Conservation (phyloP, 106 monocot species). For the Iris macrosiphon region DNA sequence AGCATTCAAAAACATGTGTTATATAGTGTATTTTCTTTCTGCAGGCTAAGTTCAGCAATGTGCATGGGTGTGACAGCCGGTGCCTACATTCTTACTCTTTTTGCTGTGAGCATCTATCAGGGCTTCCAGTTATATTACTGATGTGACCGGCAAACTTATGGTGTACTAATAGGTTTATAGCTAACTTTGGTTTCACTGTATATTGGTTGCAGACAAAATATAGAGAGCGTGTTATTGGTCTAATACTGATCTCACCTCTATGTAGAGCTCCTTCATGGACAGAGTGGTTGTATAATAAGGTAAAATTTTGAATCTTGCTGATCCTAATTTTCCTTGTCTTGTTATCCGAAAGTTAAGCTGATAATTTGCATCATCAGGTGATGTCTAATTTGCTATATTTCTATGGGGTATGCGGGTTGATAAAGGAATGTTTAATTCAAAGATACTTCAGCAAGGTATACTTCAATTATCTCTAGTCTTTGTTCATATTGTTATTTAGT, state of each 20-base stretch:
- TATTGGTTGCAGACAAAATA: conserved; percentile 37
- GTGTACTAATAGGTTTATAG: too few species aligned
- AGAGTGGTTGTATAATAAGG: conserved; percentile 73
- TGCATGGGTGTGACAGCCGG: conserved; percentile 58
- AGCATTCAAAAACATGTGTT: too few species aligned
- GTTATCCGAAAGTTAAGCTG: neutral
- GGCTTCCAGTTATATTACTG: neutral
- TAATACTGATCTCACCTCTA: conserved; percentile 57
- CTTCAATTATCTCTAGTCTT: too few species aligned
- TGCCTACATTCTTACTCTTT: conserved; percentile 63
- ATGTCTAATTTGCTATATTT: conserved; percentile 60
- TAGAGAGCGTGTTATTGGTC: conserved; percentile 43
- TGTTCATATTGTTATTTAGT: neutral
- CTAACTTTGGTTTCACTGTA: neutral
- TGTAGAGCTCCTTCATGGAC: conserved; percentile 76
- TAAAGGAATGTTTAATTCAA: conserved; percentile 50
- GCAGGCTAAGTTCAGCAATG: conserved; percentile 55
- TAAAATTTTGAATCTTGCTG: neutral
- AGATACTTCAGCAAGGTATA: conserved; percentile 74
- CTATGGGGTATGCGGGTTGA: conserved; percentile 64
- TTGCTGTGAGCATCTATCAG: conserved; percentile 36
- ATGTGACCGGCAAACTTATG: too few species aligned
- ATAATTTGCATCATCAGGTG: conserved; percentile 24
- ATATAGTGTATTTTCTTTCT: too few species aligned
- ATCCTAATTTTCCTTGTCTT: neutral